Evolutionary conservation across 176 grass and related monocot species (phyloP).

Genomic region (Poa annua): DNA sequence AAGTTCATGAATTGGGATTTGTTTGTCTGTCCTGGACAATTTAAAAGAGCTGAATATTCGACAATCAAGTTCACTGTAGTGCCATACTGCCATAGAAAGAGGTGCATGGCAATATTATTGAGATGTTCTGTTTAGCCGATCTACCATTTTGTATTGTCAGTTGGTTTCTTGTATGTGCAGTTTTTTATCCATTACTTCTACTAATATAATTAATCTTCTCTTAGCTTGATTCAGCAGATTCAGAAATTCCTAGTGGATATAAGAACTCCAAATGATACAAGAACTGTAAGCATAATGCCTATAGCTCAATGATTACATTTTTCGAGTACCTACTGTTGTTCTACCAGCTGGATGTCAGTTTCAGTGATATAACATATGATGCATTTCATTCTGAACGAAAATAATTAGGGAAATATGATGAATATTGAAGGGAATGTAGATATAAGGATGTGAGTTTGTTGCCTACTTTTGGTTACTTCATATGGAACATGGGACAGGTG

Average conservation of each 20-base stretch:
- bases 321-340: background rate
- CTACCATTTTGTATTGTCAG: conserved; percentile 29
- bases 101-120: background rate
- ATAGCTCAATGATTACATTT: conserved; percentile 7
- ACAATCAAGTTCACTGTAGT: background rate
- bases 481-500: background rate
- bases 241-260: conserved; percentile 79
- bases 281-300: conserved; percentile 61
- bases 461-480: background rate
- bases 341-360: conserved; percentile 7
- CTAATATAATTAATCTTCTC: conserved; percentile 42
- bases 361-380: background rate
- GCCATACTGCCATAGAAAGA: conserved; percentile 16
- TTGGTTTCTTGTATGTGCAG: conserved; percentile 9
- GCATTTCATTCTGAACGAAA: conserved; percentile 4
- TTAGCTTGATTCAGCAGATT: conserved; percentile 89
- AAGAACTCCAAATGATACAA: conserved; percentile 49
- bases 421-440: background rate
- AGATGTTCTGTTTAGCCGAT: conserved; percentile 22
- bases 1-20: background rate
- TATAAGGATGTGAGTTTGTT: background rate
- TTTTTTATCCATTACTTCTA: conserved; percentile 29
- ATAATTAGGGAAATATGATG: background rate
- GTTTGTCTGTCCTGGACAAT: background rate
- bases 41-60: conserved; percentile 29